These are phyloP conservation scores for Pythium rishiriense DNA, from an alignment of 352 stramenopile species.

Conservation along the genomic window DNA sequence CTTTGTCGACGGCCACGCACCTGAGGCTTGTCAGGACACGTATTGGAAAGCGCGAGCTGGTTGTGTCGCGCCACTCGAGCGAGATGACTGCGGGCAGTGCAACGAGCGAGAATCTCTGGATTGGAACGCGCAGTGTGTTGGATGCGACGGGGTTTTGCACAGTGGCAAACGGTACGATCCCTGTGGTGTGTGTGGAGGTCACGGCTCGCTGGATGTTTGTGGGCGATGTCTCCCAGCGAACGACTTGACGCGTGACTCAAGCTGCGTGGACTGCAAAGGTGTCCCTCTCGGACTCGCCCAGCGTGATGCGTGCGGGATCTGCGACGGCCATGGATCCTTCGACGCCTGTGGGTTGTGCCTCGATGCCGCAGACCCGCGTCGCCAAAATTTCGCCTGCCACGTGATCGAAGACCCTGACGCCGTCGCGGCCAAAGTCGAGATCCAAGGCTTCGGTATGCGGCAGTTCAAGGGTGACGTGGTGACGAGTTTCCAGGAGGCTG, in stretches of 20 bases:
- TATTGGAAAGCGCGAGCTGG: conserved; percentile 20
- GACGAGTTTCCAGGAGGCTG: conserved; percentile 21
- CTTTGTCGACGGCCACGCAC: conserved; percentile 19
- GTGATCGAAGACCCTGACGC: conserved; percentile 37
- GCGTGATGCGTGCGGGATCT: conserved; percentile 34
- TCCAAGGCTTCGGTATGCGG: conserved; percentile 26
- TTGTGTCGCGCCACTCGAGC: conserved; percentile 22
- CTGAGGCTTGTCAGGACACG: conserved; percentile 17
- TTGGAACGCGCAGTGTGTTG: conserved; percentile 33
- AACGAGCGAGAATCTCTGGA: neutral
- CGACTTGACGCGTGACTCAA: conserved; percentile 22
- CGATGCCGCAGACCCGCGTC: conserved; percentile 31
- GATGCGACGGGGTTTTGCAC: conserved; percentile 32
- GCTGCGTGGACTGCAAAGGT: conserved; percentile 36
- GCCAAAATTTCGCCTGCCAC: conserved; percentile 34
- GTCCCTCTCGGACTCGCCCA: conserved; percentile 24
- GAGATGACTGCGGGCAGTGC: conserved; percentile 34
- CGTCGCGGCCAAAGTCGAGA: conserved; percentile 25
- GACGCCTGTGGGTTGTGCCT: conserved; percentile 41
- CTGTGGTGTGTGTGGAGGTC: conserved; percentile 37
- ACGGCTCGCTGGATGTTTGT: conserved; percentile 34
- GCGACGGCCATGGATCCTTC: conserved; percentile 36
- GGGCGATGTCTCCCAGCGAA: conserved; percentile 30
- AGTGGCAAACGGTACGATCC: conserved; percentile 29
- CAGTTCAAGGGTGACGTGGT: conserved; percentile 23